These are phyloP conservation scores for Plenodomus lindquistii DNA, from an alignment of 2,329 filamentous ascomycete genomes.

Conservation along the genomic window DNA sequence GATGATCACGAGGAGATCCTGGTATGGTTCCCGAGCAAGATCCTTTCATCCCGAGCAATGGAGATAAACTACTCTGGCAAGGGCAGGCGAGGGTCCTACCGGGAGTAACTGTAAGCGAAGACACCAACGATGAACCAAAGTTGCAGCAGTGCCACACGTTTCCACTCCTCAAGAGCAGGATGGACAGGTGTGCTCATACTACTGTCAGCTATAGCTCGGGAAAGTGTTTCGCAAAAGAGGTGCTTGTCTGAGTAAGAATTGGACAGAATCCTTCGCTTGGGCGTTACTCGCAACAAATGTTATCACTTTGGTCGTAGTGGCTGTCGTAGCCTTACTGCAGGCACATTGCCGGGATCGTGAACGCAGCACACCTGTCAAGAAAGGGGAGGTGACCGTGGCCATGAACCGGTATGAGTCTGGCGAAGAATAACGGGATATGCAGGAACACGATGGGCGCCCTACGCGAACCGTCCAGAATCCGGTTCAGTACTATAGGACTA, in stretches of 20 bases:
- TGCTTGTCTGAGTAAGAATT: too few species aligned
- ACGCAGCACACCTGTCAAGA: neutral
- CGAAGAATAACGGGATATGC: neutral
- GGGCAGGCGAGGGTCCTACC: slow-evolving; percentile 9
- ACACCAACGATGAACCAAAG: neutral
- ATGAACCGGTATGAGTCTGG: neutral
- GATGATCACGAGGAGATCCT: neutral
- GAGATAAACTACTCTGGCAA: slow-evolving; percentile 11
- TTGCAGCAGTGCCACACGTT: too few species aligned
- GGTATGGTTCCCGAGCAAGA: slow-evolving; percentile 8
- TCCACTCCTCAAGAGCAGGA: too few species aligned
- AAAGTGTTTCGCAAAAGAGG: too few species aligned
- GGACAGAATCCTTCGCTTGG: too few species aligned
- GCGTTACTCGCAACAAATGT: neutral
- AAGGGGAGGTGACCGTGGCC: neutral
- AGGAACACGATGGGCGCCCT: neutral
- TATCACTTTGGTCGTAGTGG: neutral
- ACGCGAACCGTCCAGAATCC: neutral
- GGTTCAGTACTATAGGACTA: slow-evolving; percentile 6
- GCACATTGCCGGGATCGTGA: neutral
- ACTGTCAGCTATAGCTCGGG: too few species aligned
- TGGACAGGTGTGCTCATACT: too few species aligned
- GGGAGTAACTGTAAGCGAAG: slow-evolving; percentile 5
- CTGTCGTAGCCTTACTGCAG: neutral
- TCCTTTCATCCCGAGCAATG: slow-evolving; percentile 7